Conservation (phyloP, 2,329 filamentous ascomycete species). For the Amauroascus verrucosus region DNA sequence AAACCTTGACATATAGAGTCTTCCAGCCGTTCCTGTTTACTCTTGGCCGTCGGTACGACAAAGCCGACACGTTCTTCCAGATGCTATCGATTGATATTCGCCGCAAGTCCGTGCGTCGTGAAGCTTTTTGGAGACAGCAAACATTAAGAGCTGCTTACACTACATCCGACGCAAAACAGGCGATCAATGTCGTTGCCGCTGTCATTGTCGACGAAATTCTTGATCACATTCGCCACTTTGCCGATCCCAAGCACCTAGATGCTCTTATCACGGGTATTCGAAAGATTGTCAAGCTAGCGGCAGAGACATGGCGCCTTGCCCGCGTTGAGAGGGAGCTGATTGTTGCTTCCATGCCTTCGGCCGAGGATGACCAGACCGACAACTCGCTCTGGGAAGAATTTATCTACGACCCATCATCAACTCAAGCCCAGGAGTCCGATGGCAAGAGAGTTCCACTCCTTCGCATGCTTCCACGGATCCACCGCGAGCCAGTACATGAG, state of each 20-base stretch:
- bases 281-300: constrained; percentile 48
- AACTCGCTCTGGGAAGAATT: constrained; percentile 34
- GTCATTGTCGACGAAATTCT: constrained; percentile 49
- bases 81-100: constrained; percentile 48
- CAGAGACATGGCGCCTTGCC: constrained; percentile 50
- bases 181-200: constrained; percentile 46
- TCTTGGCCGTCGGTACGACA: constrained; percentile 44
- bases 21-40: constrained; percentile 51
- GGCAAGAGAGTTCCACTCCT: constrained; percentile 32
- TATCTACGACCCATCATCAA: constrained; percentile 10
- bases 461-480: constrained; percentile 44
- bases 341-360: constrained; percentile 41
- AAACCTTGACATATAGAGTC: constrained; percentile 46
- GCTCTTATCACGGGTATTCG: constrained; percentile 43
- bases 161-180: constrained; percentile 46
- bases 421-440: background rate
- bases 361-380: constrained; percentile 26
- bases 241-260: constrained; percentile 43
- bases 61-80: constrained; percentile 46
- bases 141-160: constrained; percentile 49
- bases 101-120: constrained; percentile 46
- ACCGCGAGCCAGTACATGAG: constrained; percentile 43
- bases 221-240: constrained; percentile 44
- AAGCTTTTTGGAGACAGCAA: constrained; percentile 50
- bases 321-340: constrained; percentile 49